Evolutionary conservation across 1,284 basidiomycete genomes (phyloP).

Genomic region (Ganoderma resinaceum): DNA sequence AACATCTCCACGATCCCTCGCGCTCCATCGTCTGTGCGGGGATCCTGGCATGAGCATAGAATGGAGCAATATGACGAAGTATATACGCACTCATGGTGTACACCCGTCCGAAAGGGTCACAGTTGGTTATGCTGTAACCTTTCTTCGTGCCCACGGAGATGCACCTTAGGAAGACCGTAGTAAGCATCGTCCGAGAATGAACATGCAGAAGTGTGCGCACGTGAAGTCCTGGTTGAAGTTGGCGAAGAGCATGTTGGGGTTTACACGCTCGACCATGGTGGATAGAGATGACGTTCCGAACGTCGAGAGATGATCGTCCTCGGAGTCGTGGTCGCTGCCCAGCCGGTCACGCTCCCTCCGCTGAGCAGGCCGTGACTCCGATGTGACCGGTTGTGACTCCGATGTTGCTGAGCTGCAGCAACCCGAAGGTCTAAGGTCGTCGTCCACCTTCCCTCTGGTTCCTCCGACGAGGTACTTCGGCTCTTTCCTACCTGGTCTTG

Average conservation of each 20-base stretch:
- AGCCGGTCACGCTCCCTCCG: constrained; percentile 9
- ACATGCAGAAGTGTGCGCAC: constrained; percentile 49
- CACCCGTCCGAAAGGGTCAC: constrained; percentile 96
- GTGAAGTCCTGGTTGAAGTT: constrained; percentile 92
- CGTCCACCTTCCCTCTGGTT: background rate
- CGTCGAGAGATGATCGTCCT: constrained; percentile 14
- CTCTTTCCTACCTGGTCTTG: background rate
- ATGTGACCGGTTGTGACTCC: constrained; percentile 12
- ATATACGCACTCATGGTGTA: constrained; percentile 86
- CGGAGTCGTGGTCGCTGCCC: constrained; percentile 20
- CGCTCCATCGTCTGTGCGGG: constrained; percentile 81
- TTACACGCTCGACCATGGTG: constrained; percentile 45
- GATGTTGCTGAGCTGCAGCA: background rate
- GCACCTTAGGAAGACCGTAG: constrained; percentile 13
- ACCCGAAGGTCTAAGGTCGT: background rate
- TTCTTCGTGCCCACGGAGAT: constrained; percentile 85
- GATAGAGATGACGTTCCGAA: background rate
- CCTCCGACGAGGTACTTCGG: background rate
- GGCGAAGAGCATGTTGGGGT: constrained; percentile 77
- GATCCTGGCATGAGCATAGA: background rate
- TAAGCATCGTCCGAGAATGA: constrained; percentile 6
- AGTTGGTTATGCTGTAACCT: constrained; percentile 97
- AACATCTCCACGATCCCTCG: constrained; percentile 98
- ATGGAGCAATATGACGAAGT: background rate
- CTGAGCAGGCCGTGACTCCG: constrained; percentile 6